Percentiles rank a stretch among this genome's conserved stretches.
These are phyloP conservation scores for Boletus bicolor DNA, from an alignment of 768 basidiomycete species.

Conservation along the genomic window DNA sequence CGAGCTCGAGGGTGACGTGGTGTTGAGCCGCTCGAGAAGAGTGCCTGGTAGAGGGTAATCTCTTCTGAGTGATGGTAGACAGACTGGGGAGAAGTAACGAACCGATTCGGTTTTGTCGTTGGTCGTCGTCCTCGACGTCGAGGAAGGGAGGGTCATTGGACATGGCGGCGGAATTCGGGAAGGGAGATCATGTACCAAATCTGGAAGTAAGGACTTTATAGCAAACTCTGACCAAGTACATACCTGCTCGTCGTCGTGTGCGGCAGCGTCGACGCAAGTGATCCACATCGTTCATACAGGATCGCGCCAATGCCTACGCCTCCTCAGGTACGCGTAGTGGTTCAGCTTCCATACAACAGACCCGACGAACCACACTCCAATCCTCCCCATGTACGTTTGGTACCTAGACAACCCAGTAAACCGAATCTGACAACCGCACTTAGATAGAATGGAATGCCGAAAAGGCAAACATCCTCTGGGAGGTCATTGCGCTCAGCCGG, in stretches of 20 bases:
- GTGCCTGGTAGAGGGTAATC: constrained; percentile 30
- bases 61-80: neutral
- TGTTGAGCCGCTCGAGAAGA: constrained; percentile 41
- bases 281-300: neutral
- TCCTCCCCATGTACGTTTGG: constrained; percentile 59
- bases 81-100: constrained; percentile 1
- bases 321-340: constrained; percentile 63
- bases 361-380: constrained; percentile 66
- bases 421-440: constrained; percentile 8
- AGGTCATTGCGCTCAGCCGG: constrained; percentile 77
- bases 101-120: constrained; percentile 43
- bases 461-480: constrained; percentile 85
- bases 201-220: constrained; percentile 3
- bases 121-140: constrained; percentile 48
- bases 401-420: constrained; percentile 2
- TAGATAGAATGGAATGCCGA: constrained; percentile 85
- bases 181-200: constrained; percentile 2
- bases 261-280: neutral
- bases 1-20: constrained; percentile 15
- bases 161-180: constrained; percentile 7
- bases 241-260: neutral
- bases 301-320: constrained; percentile 20
- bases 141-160: constrained; percentile 24
- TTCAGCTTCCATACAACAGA: constrained; percentile 75
- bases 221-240: neutral